Conservation (phyloP, 2,329 filamentous ascomycete species). For the Penicillium janthinellum region DNA sequence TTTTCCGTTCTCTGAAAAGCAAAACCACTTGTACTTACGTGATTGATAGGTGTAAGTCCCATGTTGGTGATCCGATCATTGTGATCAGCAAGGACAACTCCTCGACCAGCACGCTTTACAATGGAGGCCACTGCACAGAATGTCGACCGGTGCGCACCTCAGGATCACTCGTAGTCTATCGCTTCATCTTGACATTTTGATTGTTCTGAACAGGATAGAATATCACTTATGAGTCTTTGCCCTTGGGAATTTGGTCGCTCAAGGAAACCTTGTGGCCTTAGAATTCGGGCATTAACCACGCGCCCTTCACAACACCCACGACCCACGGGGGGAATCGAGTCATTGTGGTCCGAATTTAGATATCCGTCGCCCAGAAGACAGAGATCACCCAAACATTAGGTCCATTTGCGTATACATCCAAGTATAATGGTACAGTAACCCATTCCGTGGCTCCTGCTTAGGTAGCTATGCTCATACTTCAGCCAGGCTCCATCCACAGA, state of each 20-base stretch:
- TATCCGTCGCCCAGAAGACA: neutral
- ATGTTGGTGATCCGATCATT: too few species aligned
- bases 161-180: too few species aligned
- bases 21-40: neutral
- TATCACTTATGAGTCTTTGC: neutral
- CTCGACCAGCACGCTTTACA: too few species aligned
- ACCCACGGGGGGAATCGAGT: constrained; percentile 7
- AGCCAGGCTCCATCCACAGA: constrained; percentile 19
- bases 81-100: too few species aligned
- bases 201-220: too few species aligned
- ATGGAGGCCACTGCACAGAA: too few species aligned
- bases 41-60: neutral
- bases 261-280: neutral
- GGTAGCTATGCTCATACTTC: neutral
- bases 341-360: neutral
- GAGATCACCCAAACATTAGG: neutral
- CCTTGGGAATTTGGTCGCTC: neutral
- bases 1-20: too few species aligned
- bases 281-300: constrained; percentile 2
- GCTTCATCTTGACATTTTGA: too few species aligned
- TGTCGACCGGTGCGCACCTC: too few species aligned
- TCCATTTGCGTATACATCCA: neutral
- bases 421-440: constrained; percentile 9
- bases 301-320: constrained; percentile 1
- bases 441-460: neutral